phyloP scores from a whole-genome alignment of 2,329 filamentous ascomycete genomes.

The Thelonectria rubi region DNA sequence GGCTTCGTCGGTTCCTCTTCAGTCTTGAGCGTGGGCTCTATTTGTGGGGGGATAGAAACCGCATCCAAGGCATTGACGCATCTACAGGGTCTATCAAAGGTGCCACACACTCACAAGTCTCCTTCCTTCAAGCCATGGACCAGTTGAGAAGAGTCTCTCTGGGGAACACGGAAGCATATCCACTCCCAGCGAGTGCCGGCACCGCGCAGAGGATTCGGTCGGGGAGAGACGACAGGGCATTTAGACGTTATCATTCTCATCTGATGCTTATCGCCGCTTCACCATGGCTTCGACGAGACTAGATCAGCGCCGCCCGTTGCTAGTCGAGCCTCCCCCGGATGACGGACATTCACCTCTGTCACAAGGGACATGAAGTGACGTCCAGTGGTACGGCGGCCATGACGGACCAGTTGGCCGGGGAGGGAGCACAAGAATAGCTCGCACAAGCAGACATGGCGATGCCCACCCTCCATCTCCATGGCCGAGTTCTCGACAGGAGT shows the following conservation, averaged over 20 bases:
- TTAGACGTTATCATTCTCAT: not conserved
- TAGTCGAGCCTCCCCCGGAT: constrained; percentile 19
- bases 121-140: constrained; percentile 12
- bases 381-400: constrained; percentile 23
- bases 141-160: constrained; percentile 2
- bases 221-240: not conserved
- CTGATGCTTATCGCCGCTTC: constrained; percentile 10
- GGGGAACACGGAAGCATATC: constrained; percentile 16
- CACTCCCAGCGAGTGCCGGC: constrained; percentile 16
- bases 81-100: constrained; percentile 44
- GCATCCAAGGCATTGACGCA: constrained; percentile 55
- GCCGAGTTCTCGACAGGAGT: constrained; percentile 13
- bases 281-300: constrained; percentile 8
- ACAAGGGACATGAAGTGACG: constrained; percentile 8
- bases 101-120: constrained; percentile 29
- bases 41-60: constrained; percentile 38
- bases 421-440: constrained; percentile 18
- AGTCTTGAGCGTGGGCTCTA: constrained; percentile 5
- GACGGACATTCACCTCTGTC: constrained; percentile 21
- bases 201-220: constrained; percentile 13
- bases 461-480: constrained; percentile 17
- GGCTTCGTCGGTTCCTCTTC: constrained; percentile 34
- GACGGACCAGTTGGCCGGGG: constrained; percentile 20
- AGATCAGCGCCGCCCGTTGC: constrained; percentile 13
- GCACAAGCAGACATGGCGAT: constrained; percentile 13